These are phyloP conservation scores for Tritrichomonas musculus DNA, from an alignment of 208 protist species.

Conservation along the genomic window DNA sequence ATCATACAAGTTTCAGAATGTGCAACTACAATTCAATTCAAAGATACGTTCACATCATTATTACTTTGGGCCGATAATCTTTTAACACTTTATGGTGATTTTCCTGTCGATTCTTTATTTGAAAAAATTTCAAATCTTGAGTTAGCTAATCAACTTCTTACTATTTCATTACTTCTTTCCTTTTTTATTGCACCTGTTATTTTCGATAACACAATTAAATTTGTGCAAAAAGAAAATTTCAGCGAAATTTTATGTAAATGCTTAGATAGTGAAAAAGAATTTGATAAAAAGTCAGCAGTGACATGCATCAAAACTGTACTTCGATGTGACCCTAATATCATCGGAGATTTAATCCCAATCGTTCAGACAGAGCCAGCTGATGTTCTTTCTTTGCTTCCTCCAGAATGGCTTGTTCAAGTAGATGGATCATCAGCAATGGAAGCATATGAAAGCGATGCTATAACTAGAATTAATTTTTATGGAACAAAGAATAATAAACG, in stretches of 20 bases:
- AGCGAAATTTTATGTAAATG: not conserved
- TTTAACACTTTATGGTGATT: no score
- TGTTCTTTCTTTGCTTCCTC: not conserved
- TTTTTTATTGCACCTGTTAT: not conserved
- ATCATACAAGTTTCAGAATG: not conserved
- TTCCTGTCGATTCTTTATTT: not conserved
- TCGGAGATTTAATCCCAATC: not conserved
- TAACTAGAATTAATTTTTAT: not conserved
- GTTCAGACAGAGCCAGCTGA: not conserved
- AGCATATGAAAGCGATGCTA: not conserved
- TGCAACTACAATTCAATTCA: constrained; percentile 9
- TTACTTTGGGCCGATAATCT: not conserved
- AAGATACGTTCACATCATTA: not conserved
- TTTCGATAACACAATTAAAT: not conserved
- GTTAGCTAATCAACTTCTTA: not conserved
- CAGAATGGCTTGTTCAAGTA: not conserved
- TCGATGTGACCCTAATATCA: not conserved
- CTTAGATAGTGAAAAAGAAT: not conserved
- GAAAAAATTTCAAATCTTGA: not conserved
- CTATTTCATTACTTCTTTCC: not conserved
- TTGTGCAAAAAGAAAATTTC: not conserved
- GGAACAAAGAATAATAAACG: no score
- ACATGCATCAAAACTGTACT: not conserved
- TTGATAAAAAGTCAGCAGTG: not conserved
- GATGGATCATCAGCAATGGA: not conserved